Evolutionary conservation across 2,329 filamentous ascomycete species (phyloP).

Genomic region (Simplicillium aogashimaense): DNA sequence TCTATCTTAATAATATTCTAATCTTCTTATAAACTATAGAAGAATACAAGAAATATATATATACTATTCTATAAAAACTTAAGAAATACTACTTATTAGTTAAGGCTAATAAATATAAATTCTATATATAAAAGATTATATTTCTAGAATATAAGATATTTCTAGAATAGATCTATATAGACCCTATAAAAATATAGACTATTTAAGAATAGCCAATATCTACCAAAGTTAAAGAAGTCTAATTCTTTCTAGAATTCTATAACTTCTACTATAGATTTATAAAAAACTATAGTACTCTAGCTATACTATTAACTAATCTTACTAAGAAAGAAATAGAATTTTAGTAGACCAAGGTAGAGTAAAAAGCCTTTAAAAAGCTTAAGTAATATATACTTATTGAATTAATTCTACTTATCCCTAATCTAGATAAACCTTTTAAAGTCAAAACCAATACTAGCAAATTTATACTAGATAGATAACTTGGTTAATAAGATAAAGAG

Average conservation of each 20-base stretch:
- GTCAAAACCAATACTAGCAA: not conserved
- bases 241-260: not conserved
- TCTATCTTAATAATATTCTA: constrained; percentile 5
- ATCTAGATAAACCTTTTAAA: not conserved
- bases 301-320: not conserved
- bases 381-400: not conserved
- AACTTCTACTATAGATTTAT: not conserved
- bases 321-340: not conserved
- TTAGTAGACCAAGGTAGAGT: not conserved
- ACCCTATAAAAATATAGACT: not conserved
- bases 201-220: not conserved
- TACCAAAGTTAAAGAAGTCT: not conserved
- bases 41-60: too few species aligned
- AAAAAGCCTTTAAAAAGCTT: not conserved
- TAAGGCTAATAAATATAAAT: constrained; percentile 1
- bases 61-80: too few species aligned
- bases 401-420: not conserved
- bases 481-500: not conserved
- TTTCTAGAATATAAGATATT: not conserved
- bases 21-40: too few species aligned
- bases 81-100: not conserved
- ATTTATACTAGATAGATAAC: not conserved
- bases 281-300: not conserved
- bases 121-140: not conserved
- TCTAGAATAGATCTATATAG: not conserved